Base-by-base conservation (phyloP, 129 eudicot species). In the Smallanthus sonchifolius region DNA sequence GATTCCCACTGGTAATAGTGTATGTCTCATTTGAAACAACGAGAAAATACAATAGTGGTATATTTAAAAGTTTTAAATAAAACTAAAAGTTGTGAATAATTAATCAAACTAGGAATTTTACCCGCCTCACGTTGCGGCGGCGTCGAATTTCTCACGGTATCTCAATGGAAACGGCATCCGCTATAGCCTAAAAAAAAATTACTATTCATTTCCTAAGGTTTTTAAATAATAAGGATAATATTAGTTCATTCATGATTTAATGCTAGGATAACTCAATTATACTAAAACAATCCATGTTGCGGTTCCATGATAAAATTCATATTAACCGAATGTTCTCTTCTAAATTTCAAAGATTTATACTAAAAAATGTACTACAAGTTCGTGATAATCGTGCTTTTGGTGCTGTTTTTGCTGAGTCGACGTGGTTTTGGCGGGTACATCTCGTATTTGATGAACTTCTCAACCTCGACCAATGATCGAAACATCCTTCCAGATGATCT, bases 381-480 rank as follows among this genome's bases (percentile, higher is more conserved):
- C 32, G 10, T 38, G 30, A 20, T 30, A n/a, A 14, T 36, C 24
- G 38, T 16, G 62, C 28, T 72, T 64, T 72, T 65, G 73, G 78
- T 30, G 74, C 57, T 10, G 4, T 42, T 78, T 56, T 73, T 72
- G 52, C 3, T 65, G 49, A 24, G 52, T 54, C 83, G 55, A 6
- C 43, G 69, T 43, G 83, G 78, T 54, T 73, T 79, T 66, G 83
- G 74, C 14, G 78, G 83, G 74, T 79, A 79, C 60, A 72, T 79
- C 74, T 79, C 83, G 16, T 72, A 79, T 55, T 79, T 79, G 74
- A 79, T 72, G 74, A 79, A 79, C 69, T 72, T 79, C 74, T 79
- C 83, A 40, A 79, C 83, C 44, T 79, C 83, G 19, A 72, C 83
- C 74, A 72, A 55, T 43, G 83, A 79, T 36, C 83, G 78, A 73